Percentiles rank a stretch among this genome's conserved stretches.
Evolutionary conservation across 1,139 yeast species (phyloP).

Genomic region (Meyerozyma elateridarum): DNA sequence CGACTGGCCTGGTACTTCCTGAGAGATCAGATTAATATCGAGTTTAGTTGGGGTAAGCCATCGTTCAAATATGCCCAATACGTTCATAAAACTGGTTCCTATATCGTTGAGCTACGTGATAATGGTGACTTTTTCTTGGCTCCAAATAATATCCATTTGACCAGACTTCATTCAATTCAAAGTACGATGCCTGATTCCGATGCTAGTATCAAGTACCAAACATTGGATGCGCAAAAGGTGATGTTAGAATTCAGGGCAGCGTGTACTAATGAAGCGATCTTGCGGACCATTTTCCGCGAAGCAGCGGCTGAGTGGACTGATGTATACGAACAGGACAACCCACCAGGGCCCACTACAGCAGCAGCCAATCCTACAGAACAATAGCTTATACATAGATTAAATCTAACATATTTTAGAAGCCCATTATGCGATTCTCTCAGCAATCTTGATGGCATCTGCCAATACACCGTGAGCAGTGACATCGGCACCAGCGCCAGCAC

Average conservation of each 20-base stretch:
- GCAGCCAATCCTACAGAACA: not conserved
- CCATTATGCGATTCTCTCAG: slow-evolving; percentile 71
- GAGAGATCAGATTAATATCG: slow-evolving; percentile 49
- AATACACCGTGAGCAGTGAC: slow-evolving; percentile 98
- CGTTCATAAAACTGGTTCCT: slow-evolving; percentile 83
- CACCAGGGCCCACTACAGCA: too few relatives aligned
- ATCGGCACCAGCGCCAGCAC: slow-evolving; percentile 99
- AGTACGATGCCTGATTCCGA: slow-evolving; percentile 24
- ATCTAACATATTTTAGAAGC: too few relatives aligned
- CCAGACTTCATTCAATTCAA: slow-evolving; percentile 47
- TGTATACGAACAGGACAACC: slow-evolving; percentile 14
- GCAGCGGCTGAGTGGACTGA: slow-evolving; percentile 50
- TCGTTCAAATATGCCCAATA: slow-evolving; percentile 80
- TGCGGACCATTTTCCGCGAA: slow-evolving; percentile 52
- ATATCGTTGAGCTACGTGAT: slow-evolving; percentile 81
- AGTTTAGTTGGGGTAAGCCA: slow-evolving; percentile 91
- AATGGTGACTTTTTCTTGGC: slow-evolving; percentile 79
- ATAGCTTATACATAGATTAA: not conserved
- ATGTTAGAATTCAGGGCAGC: slow-evolving; percentile 64
- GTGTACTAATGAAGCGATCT: slow-evolving; percentile 47
- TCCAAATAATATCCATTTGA: slow-evolving; percentile 71
- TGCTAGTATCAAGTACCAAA: slow-evolving; percentile 22
- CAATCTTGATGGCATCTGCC: slow-evolving; percentile 87
- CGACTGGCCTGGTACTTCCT: slow-evolving; percentile 64
- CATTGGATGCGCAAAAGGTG: slow-evolving; percentile 63